Conservation (phyloP, 768 basidiomycete species). For the Leucocoprinus birnbaumii region DNA sequence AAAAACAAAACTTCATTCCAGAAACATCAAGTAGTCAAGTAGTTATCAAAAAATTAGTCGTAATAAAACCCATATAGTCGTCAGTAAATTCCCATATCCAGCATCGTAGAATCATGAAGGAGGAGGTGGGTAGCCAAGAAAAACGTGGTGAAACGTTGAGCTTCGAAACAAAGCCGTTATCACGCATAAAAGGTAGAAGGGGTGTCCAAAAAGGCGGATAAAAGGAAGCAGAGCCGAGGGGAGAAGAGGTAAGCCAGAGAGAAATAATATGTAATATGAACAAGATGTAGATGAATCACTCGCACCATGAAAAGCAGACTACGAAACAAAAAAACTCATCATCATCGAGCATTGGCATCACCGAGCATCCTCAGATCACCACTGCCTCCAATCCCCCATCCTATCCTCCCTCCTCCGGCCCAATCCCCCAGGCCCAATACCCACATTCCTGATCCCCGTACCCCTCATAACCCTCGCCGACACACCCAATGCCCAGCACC, state of each 20-base stretch:
- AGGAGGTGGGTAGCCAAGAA: no score
- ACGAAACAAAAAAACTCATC: conserved; percentile 8
- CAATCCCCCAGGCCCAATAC: conserved; percentile 3
- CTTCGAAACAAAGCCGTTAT: no score
- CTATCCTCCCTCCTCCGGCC: conserved; percentile 3
- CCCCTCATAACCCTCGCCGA: conserved; percentile 12
- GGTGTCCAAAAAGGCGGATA: conserved; percentile 3
- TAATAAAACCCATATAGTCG: no score
- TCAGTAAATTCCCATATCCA: no score
- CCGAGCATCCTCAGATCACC: conserved; percentile 3
- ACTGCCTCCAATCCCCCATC: conserved; percentile 12
- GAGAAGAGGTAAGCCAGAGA: not conserved
- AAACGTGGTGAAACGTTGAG: no score
- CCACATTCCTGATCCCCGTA: conserved; percentile 8
- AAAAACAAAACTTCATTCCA: no score
- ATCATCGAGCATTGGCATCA: not conserved
- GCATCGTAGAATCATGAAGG: no score
- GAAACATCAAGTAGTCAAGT: no score
- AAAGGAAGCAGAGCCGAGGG: not conserved
- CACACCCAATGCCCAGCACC: conserved; percentile 27
- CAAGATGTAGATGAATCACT: not conserved
- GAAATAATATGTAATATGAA: conserved; percentile 3
- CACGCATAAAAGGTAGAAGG: conserved; percentile 1
- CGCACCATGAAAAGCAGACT: not conserved
- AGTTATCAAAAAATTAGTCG: no score